Evolutionary conservation across 2,329 filamentous ascomycete species (phyloP).

Genomic region (Trematosphaeria pertusa): DNA sequence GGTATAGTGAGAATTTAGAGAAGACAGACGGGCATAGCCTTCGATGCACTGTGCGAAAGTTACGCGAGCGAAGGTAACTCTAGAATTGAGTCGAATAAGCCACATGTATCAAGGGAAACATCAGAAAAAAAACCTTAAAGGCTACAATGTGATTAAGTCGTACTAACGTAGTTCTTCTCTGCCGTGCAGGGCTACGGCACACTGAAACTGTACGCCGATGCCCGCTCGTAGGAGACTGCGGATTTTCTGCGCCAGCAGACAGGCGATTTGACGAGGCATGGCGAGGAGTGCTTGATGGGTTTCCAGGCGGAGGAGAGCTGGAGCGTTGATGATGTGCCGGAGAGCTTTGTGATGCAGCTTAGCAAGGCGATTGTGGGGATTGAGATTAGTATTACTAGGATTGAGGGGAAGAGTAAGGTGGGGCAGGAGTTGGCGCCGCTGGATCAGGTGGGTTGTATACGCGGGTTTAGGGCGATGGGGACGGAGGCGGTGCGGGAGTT

Average conservation of each 20-base stretch:
- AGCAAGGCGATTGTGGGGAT: conserved; percentile 34
- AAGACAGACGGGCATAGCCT: no score
- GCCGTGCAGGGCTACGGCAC: no score
- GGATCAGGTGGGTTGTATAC: conserved; percentile 58
- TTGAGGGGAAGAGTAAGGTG: conserved; percentile 40
- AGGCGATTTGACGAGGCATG: conserved; percentile 58
- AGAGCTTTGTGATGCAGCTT: conserved; percentile 57
- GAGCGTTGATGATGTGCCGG: conserved; percentile 65
- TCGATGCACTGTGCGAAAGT: no score
- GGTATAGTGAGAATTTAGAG: no score
- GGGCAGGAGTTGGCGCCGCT: conserved; percentile 28
- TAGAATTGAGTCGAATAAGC: no score
- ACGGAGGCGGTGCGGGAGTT: conserved; percentile 44
- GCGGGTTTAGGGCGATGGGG: conserved; percentile 60
- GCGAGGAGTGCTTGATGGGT: conserved; percentile 65
- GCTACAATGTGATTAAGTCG: no score
- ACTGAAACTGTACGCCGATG: no score
- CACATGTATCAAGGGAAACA: no score
- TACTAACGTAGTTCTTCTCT: no score
- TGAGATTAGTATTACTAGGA: conserved; percentile 27
- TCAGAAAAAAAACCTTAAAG: no score
- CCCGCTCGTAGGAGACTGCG: no score
- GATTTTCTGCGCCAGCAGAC: conserved; percentile 64
- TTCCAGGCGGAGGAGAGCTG: conserved; percentile 61
- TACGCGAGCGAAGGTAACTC: no score